Evolutionary conservation across 345 rosid species (phyloP).

Genomic region (Jatropha curcas): DNA sequence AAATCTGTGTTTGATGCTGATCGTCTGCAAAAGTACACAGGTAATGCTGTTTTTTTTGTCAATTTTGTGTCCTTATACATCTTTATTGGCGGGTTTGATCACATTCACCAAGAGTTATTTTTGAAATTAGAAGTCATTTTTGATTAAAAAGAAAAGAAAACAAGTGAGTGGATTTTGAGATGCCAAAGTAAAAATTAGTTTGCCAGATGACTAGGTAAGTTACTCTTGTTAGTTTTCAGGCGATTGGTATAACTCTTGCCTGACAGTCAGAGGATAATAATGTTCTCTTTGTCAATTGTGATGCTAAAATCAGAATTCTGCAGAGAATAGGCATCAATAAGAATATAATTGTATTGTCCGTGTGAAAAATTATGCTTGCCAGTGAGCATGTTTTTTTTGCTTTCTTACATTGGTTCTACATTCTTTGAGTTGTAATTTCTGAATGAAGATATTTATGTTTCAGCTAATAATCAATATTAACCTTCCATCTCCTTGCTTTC

Average conservation of each 20-base stretch:
- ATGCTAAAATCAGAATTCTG: not conserved
- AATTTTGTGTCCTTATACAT: not conserved
- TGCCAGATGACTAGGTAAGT: not conserved
- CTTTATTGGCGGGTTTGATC: not conserved
- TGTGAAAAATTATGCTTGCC: not conserved
- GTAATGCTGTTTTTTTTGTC: slow-evolving; percentile 25
- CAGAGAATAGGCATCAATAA: too few species aligned
- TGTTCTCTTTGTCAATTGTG: not conserved
- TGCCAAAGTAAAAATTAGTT: not conserved
- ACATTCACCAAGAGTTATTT: not conserved
- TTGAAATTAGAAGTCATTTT: not conserved
- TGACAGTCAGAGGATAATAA: not conserved
- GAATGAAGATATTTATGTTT: not conserved
- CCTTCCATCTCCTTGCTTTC: not conserved
- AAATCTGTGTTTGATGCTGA: slow-evolving; percentile 70
- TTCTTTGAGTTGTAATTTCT: not conserved
- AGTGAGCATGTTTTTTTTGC: not conserved
- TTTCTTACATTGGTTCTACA: not conserved
- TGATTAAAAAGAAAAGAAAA: too few species aligned
- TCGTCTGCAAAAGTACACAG: slow-evolving; percentile 64
- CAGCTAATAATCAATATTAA: not conserved
- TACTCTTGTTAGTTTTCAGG: not conserved
- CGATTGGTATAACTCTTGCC: not conserved
- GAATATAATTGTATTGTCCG: not conserved
- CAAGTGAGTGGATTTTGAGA: not conserved